phyloP scores from a whole-genome alignment of 345 rosid genomes.

The Noccaea caerulescens region DNA sequence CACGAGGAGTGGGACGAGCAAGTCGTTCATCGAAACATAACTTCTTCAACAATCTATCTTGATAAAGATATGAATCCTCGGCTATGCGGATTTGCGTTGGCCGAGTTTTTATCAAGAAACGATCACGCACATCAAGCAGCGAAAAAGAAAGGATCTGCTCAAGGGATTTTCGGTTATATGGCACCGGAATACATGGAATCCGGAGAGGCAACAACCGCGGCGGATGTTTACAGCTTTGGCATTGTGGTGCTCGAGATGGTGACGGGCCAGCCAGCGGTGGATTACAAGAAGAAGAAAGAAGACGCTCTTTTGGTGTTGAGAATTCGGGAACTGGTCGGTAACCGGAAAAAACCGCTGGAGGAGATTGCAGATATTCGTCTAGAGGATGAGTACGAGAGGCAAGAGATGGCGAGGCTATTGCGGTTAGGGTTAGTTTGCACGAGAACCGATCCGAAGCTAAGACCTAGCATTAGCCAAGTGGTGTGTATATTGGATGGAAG shows the following conservation, averaged over 20 bases:
- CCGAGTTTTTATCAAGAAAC: constrained; percentile 86
- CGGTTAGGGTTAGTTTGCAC: constrained; percentile 83
- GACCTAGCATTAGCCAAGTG: constrained; percentile 87
- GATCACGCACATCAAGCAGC: constrained; percentile 74
- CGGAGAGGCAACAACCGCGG: constrained; percentile 82
- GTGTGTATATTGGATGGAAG: constrained; percentile 85
- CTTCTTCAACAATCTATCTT: constrained; percentile 75
- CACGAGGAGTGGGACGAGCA: constrained; percentile 98
- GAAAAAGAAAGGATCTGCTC: constrained; percentile 58
- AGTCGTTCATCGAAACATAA: constrained; percentile 86
- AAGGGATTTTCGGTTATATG: constrained; percentile 94
- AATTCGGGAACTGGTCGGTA: constrained; percentile 51
- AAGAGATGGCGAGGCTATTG: constrained; percentile 60
- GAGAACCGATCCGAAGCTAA: constrained; percentile 63
- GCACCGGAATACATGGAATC: constrained; percentile 91
- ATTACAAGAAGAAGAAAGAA: constrained; percentile 62
- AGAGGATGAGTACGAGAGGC: constrained; percentile 50
- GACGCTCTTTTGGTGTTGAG: constrained; percentile 72
- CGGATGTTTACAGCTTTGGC: constrained; percentile 90
- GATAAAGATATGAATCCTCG: constrained; percentile 86
- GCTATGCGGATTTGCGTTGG: constrained; percentile 84
- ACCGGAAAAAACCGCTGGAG: constrained; percentile 50
- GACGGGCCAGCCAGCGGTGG: constrained; percentile 86
- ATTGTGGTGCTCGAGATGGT: constrained; percentile 87
- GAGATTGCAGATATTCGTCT: constrained; percentile 66